Percentiles rank a stretch among this genome's conserved stretches.
These are phyloP conservation scores for Beauveria medogensis DNA, from an alignment of 2,329 filamentous ascomycete genomes.

Conservation along the genomic window DNA sequence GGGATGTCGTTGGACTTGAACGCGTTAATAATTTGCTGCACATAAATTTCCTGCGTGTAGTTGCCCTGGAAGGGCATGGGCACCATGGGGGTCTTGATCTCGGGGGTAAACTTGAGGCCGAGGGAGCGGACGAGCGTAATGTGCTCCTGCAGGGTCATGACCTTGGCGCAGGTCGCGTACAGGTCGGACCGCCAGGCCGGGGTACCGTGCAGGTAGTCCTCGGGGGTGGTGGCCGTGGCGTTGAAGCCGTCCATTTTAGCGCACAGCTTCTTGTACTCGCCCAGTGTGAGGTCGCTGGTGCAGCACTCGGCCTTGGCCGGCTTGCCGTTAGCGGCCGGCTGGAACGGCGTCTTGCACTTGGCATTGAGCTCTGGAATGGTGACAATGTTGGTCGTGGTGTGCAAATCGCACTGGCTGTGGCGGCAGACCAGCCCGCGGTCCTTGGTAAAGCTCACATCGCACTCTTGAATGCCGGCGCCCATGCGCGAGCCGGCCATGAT, in stretches of 20 bases:
- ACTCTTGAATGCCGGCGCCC: conserved; percentile 60
- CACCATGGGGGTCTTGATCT: conserved; percentile 61
- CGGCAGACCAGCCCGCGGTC: conserved; percentile 60
- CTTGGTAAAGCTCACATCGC: conserved; percentile 59
- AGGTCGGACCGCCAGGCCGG: conserved; percentile 57
- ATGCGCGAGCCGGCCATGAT: conserved; percentile 56
- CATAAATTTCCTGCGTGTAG: conserved; percentile 59
- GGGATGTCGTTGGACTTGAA: conserved; percentile 46
- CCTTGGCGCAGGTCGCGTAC: conserved; percentile 55
- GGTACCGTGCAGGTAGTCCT: conserved; percentile 51
- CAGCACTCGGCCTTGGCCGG: conserved; percentile 58
- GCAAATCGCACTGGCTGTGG: conserved; percentile 59
- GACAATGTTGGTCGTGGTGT: conserved; percentile 62
- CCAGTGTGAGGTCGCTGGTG: conserved; percentile 61
- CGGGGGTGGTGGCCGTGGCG: conserved; percentile 46
- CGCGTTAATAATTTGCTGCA: conserved; percentile 56
- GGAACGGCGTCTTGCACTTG: conserved; percentile 56
- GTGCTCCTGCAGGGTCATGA: conserved; percentile 53
- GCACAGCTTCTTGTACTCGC: conserved; percentile 60
- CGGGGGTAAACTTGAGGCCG: conserved; percentile 56
- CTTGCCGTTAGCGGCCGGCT: conserved; percentile 40
- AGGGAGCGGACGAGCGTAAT: conserved; percentile 50
- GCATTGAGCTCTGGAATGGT: conserved; percentile 50
- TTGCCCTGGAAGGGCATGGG: conserved; percentile 57
- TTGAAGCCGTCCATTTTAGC: conserved; percentile 63